Evolutionary conservation across 108 stramenopile genomes (phyloP).

Genomic region (Cyclotella sp.): DNA sequence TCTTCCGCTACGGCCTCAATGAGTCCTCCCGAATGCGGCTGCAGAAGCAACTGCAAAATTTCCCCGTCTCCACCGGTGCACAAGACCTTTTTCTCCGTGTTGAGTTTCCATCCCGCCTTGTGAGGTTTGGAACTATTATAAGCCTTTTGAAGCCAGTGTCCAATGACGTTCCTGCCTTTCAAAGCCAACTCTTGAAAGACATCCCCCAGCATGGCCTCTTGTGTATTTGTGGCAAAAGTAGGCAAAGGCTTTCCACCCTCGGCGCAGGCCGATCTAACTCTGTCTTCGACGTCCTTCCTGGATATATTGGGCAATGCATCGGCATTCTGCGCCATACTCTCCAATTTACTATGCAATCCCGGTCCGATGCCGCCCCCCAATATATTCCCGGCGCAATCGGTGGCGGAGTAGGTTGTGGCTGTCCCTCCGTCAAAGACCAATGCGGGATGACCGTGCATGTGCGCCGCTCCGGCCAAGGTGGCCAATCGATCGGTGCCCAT

Average conservation of each 20-base stretch:
- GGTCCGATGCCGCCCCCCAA: slow-evolving; percentile 80
- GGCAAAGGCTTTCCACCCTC: slow-evolving; percentile 52
- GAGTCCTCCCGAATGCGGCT: slow-evolving; percentile 36
- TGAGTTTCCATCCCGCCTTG: slow-evolving; percentile 19
- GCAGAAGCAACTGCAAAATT: slow-evolving; percentile 51
- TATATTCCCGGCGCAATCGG: slow-evolving; percentile 62
- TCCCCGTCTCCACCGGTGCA: slow-evolving; percentile 72
- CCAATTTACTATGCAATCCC: slow-evolving; percentile 56
- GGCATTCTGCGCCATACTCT: slow-evolving; percentile 52
- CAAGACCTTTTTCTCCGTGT: slow-evolving; percentile 36
- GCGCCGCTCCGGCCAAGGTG: slow-evolving; percentile 53
- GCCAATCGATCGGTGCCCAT: slow-evolving; percentile 82
- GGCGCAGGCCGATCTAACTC: slow-evolving; percentile 23
- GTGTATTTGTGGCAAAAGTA: slow-evolving; percentile 55
- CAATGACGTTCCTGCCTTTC: slow-evolving; percentile 54
- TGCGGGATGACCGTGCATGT: slow-evolving; percentile 54
- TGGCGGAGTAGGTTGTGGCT: slow-evolving; percentile 72
- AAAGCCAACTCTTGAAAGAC: slow-evolving; percentile 62
- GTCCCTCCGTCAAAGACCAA: slow-evolving; percentile 80
- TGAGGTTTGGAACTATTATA: slow-evolving; percentile 27
- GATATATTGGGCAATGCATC: slow-evolving; percentile 62
- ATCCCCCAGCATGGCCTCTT: slow-evolving; percentile 64
- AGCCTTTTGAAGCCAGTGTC: slow-evolving; percentile 45
- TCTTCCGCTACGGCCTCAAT: slow-evolving; percentile 26
- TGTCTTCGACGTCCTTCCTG: slow-evolving; percentile 27